These are phyloP conservation scores for Fusarium irregulare DNA, from an alignment of 2,329 filamentous ascomycete genomes.

Conservation along the genomic window DNA sequence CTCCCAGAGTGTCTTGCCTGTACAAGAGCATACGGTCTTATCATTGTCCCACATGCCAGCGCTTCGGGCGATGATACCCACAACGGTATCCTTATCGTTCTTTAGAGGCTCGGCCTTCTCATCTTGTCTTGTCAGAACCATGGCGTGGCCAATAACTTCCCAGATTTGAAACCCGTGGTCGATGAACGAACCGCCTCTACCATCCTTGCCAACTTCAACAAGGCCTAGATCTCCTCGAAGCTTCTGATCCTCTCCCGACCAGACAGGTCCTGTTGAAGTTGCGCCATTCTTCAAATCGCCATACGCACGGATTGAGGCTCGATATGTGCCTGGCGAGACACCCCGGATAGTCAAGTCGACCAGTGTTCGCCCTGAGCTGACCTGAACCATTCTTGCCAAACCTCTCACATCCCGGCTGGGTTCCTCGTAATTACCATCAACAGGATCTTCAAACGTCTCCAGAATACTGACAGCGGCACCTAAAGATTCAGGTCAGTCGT, in stretches of 20 bases:
- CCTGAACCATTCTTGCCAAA: constrained; percentile 92
- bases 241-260: constrained; percentile 68
- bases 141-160: constrained; percentile 94
- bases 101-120: constrained; percentile 64
- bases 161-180: constrained; percentile 88
- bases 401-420: constrained; percentile 76
- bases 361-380: constrained; percentile 80
- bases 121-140: constrained; percentile 80
- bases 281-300: constrained; percentile 89
- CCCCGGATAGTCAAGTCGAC: constrained; percentile 90
- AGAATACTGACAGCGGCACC: constrained; percentile 94
- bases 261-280: constrained; percentile 84
- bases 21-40: constrained; percentile 98
- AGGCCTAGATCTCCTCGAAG: constrained; percentile 72
- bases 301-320: constrained; percentile 84
- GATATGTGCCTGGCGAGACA: constrained; percentile 82
- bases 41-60: constrained; percentile 99
- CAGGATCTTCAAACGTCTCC: constrained; percentile 78
- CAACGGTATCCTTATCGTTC: constrained; percentile 86
- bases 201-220: constrained; percentile 79
- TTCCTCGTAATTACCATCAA: constrained; percentile 57
- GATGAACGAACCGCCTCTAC: constrained; percentile 82
- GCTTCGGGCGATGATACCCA: constrained; percentile 93
- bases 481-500: constrained; percentile 45
- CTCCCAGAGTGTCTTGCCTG: constrained; percentile 98